Base-by-base conservation (phyloP, 2,329 filamentous ascomycete genomes). In the Calycina herbarum region DNA sequence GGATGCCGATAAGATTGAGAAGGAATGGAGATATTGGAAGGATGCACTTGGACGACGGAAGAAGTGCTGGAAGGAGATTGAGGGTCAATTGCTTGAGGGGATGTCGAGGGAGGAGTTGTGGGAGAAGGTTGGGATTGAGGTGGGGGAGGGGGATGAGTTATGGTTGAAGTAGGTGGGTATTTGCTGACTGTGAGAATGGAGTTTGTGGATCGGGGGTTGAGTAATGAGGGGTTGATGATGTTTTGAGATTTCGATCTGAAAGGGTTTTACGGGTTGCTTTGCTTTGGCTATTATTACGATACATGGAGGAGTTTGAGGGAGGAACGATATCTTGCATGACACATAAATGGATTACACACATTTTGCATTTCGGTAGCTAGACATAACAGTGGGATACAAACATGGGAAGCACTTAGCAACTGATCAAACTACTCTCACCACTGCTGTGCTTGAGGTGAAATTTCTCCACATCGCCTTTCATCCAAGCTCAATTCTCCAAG, bases 61-160 rank as follows among this genome's bases (percentile, higher is more conserved):
- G 71, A 72, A 68, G 66, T 73, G 69, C 0, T 77, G 73, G 68
- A 38, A 66, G 58, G 65, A 71, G 59, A 62, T 67, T 67, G 75
- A 71, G 65, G 83, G 82, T 57, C 72, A 77, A 35, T 66, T 86
- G 68, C 77, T 80, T 38, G 82, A 83, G 64, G 77, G 76, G 56
- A 80, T 82, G 75, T 78, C 71, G 27, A 78, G 74, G 67, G 79
- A 78, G 62, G 82, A 85, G 69, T 69, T 86, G 45, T 84, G 82
- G 80, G 85, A 74, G 62, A 70, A 64, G 67, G 71, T 65, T 7
- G 72, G 73, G 24, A 64, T 74, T 62, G 70, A 74, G 64, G 70
- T 64, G n/a, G 70, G 69, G 66, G 63, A 62, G 56, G 66, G n/a
- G 11, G 38, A 51, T 51, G 45, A 51, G 45, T 51, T 51, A 20